Base-by-base conservation (phyloP, 129 eudicot species). In the Escallonia herrerae region DNA sequence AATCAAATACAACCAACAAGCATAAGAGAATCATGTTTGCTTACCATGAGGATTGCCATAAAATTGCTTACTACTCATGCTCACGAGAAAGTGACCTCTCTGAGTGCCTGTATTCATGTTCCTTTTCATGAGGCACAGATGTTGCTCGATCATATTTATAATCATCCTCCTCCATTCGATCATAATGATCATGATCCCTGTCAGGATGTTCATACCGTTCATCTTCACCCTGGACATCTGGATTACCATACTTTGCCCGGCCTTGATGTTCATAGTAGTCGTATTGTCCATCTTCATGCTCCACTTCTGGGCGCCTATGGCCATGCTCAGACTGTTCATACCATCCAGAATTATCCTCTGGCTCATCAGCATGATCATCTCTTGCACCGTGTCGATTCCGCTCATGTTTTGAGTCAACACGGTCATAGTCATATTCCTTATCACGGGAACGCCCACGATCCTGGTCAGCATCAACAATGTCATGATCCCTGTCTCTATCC, bases 101-200 rank as follows among this genome's bases (percentile, higher is more conserved):
- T 0, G 83, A 76, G 15, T 82, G 84, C 63, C 70, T 68, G 77
- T 80, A 74, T 46, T 77, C 86, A 52, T 74, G 82, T 15, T 79
- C 95, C 78, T 79, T 81, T 11, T 85, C 90, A 42, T 69, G 89
- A 40, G 70, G 58, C 54, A 78, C 87, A 50, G 78, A 46, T 62
- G 76, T 74, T n/a, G 63, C 77, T 41, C 75, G 76, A 46, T 79
- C 96, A 81, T 73, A 79, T 13, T 62, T 71, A 59, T 74, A 83
- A 52, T 70, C 64, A 70, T 87, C 90, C 55, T 85, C 98, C 5
- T 93, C 98, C 90, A 83, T 85, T 67, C 76, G 82, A 63, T 87
- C 89, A 67, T 84, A 86, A 40, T 84, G 81, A 76, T 83, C 96
- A 67, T 69, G 77, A 60, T 76, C 87, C 66, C 82, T 83, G 15